Evolutionary conservation across 495 filamentous ascomycete genomes (phyloP), one percentile per base, ranked within the genome.

Genomic region (Neurospora sp.): DNA sequence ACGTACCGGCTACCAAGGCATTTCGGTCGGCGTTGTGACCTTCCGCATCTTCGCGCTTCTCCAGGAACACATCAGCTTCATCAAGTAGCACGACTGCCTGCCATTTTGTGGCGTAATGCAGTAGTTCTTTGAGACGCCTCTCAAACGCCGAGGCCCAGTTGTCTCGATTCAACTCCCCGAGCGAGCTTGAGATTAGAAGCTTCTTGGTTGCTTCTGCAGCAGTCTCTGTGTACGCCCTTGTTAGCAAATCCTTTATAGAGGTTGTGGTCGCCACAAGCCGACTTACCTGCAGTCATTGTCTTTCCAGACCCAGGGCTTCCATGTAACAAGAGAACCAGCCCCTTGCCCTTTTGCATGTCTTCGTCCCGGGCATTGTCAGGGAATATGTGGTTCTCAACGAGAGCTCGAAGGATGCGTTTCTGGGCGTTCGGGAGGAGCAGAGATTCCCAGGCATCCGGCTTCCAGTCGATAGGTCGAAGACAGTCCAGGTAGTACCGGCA

Each of bases 41-140:
- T n/a, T 16, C 37, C 1, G 66, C 37, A 10, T 70, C 72, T 0
- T 39, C 39, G 39, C 73, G 70, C 3, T 71, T 70, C 73, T 74
- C 73, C 8, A 70, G 44, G 38, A 75, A 72, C 5, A 90, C 87
- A 74, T 91, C 88, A 20, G 89, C 87, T 77, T 93, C 89, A 14
- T 75, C 73, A 0, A 92, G 85, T 1, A 93, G 84, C 0, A 92
- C 83, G 11, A 92, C 87, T 5, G 93, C 93, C 23, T 91, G 92
- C 93, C 93, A 96, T 11, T 87, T 88, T 76, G 94, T 92, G 5
- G 92, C 91, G 71, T 96, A 92, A 73, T 95, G 92, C 46, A 96
- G 85, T 69, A 96, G 91, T 76, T 91, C 90, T 73, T 90, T 91
- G 31, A 97, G 86, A 73, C 94, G 89, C 7, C 81, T 84, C 78